Percentiles rank a stretch among this genome's conserved stretches.
Conservation (phyloP, 2,329 filamentous ascomycete genomes). For the Cercospora citrullina region DNA sequence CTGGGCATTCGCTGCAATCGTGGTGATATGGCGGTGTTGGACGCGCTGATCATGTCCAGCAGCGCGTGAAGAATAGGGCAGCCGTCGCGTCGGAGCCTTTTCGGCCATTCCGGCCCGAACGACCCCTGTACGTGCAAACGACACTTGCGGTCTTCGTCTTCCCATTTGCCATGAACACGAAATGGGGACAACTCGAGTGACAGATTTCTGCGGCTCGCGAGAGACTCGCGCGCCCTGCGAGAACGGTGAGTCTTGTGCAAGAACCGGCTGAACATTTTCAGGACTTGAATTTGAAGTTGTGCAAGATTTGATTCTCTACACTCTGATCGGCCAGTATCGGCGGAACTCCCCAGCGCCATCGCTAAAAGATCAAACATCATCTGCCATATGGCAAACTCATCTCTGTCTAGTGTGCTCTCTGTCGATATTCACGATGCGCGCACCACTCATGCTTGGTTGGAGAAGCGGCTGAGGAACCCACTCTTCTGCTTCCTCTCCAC, state of each 20-base stretch:
- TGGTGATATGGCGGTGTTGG: background rate
- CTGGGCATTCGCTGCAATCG: background rate
- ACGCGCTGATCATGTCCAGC: background rate
- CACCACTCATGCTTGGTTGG: constrained; percentile 19
- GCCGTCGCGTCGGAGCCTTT: background rate
- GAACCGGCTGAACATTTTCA: background rate
- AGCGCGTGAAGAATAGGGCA: background rate
- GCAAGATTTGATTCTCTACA: background rate
- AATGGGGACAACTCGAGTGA: background rate
- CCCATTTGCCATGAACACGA: background rate
- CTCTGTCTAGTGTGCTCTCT: background rate
- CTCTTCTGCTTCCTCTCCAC: constrained; percentile 26
- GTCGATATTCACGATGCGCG: background rate
- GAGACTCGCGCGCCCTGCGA: background rate
- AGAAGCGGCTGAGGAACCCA: constrained; percentile 26
- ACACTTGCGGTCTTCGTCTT: background rate
- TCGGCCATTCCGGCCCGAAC: background rate
- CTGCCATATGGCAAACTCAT: background rate
- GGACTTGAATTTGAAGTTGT: background rate
- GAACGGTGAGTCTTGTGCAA: background rate
- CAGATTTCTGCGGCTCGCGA: background rate
- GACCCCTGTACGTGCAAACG: background rate
- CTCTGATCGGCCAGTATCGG: background rate
- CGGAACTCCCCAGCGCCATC: background rate
- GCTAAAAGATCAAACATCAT: background rate